Percentiles rank a stretch among this genome's conserved stretches.
phyloP scores from a whole-genome alignment of 495 filamentous ascomycete species.

The Penicillium goetzii region DNA sequence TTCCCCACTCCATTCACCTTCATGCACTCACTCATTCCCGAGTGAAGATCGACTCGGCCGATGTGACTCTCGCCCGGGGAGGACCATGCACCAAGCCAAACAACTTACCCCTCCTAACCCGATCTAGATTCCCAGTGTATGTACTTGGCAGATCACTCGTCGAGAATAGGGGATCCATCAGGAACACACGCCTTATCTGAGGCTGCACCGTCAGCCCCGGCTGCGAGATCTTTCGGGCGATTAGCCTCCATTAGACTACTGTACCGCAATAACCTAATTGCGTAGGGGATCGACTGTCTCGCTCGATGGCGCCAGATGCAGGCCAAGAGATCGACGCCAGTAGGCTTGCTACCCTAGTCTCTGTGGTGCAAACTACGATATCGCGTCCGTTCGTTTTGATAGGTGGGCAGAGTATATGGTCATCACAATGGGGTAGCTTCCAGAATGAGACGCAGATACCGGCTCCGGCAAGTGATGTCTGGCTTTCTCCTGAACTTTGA shows the following conservation, averaged over 20 bases:
- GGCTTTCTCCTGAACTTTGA: not conserved
- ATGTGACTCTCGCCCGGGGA: conserved; percentile 25
- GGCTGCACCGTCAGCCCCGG: conserved; percentile 5
- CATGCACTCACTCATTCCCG: not conserved
- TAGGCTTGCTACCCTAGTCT: not conserved
- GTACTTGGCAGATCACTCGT: not conserved
- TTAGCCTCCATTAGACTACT: conserved; percentile 11
- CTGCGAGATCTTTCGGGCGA: conserved; percentile 21
- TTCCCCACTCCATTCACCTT: conserved; percentile 1
- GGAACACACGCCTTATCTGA: not conserved
- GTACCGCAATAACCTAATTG: conserved; percentile 19
- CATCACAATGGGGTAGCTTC: not conserved
- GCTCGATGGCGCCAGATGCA: conserved; percentile 1
- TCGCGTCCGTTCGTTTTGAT: not conserved
- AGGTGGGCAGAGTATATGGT: not conserved
- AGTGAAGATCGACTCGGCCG: conserved; percentile 2
- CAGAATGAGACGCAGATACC: not conserved
- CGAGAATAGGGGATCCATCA: not conserved
- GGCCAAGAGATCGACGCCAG: conserved; percentile 12
- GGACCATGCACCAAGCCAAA: conserved; percentile 5
- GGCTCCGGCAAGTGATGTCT: not conserved
- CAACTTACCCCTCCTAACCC: not conserved
- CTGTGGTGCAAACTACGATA: not conserved
- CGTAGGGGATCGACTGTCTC: conserved; percentile 13
- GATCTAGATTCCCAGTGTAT: not conserved